phyloP scores from a whole-genome alignment of 495 filamentous ascomycete species.

The Tuber borchii region DNA sequence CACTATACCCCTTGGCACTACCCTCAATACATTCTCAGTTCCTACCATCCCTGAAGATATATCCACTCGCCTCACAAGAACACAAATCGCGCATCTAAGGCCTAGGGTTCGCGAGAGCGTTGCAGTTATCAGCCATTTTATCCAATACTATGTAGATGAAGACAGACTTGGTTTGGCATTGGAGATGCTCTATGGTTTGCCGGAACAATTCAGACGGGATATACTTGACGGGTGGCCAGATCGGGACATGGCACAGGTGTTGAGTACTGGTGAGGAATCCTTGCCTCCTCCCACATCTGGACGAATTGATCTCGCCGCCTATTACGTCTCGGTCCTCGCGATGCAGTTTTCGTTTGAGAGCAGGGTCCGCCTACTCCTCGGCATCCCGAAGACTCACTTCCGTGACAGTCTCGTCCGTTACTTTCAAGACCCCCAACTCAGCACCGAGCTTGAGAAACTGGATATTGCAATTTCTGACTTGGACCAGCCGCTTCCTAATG shows the following conservation, averaged over 20 bases:
- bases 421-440: background rate
- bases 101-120: conserved; percentile 26
- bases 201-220: conserved; percentile 20
- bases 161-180: conserved; percentile 7
- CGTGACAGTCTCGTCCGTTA: background rate
- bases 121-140: conserved; percentile 13
- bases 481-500: conserved; percentile 9
- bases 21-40: background rate
- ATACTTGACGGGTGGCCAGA: conserved; percentile 36
- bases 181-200: conserved; percentile 25
- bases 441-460: conserved; percentile 5
- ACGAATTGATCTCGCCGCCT: background rate
- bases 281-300: background rate
- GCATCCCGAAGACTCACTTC: conserved; percentile 9
- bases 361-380: background rate
- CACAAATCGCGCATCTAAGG: conserved; percentile 27
- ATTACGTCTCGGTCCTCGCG: background rate
- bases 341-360: background rate
- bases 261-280: conserved; percentile 9
- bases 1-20: background rate
- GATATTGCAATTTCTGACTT: background rate
- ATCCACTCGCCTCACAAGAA: conserved; percentile 13
- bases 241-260: conserved; percentile 12
- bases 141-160: conserved; percentile 16
- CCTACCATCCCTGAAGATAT: conserved; percentile 8